Evolutionary conservation across 1,284 basidiomycete genomes (phyloP).

Genomic region (Irpex sp.): DNA sequence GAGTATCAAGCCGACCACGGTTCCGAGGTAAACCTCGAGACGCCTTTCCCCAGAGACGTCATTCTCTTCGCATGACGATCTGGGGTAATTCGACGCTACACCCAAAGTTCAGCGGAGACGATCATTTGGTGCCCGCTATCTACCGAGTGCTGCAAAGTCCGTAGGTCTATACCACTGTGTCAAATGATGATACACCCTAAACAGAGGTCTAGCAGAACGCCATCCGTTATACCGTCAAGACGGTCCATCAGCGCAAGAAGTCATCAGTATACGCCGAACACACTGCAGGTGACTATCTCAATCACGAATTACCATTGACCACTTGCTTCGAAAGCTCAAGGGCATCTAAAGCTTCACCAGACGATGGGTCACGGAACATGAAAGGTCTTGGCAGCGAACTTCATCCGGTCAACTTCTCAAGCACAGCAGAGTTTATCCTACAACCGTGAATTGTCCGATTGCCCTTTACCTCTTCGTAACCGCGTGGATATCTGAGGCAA

Average conservation of each 20-base stretch:
- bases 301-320: not conserved
- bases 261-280: not conserved
- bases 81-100: not conserved
- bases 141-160: no score
- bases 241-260: no score
- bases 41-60: not conserved
- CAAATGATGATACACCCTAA: no score
- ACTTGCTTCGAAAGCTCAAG: not conserved
- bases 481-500: not conserved
- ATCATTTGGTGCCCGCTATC: not conserved
- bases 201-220: no score
- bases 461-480: not conserved
- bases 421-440: not conserved
- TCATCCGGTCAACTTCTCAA: not conserved
- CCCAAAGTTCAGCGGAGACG: no score
- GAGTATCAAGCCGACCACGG: not conserved
- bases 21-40: not conserved
- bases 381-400: not conserved
- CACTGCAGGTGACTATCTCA: not conserved
- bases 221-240: no score
- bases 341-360: not conserved
- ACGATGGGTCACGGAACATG: not conserved
- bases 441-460: not conserved
- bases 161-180: no score
- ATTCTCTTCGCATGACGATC: not conserved